Evolutionary conservation across 306 rosid species (phyloP).

Genomic region (Prunus padus): DNA sequence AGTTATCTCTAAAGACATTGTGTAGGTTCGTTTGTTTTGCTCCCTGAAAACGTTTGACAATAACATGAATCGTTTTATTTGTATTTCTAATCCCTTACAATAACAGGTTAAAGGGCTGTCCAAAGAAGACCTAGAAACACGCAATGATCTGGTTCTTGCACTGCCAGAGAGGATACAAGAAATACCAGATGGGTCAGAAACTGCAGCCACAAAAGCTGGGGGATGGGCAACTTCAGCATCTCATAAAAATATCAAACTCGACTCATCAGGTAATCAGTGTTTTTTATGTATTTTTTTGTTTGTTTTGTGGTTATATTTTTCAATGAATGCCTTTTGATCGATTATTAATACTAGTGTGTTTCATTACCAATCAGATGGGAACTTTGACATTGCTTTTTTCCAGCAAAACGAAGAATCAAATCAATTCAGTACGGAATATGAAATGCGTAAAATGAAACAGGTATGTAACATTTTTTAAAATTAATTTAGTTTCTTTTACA

Average conservation of each 20-base stretch:
- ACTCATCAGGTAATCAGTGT: conserved; percentile 49
- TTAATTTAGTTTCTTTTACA: conserved; percentile 22
- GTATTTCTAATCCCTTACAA: conserved; percentile 11
- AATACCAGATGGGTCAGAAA: conserved; percentile 66
- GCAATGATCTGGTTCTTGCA: conserved; percentile 57
- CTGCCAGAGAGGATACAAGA: conserved; percentile 78
- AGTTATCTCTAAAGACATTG: no score
- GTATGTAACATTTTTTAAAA: conserved; percentile 39
- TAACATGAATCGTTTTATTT: conserved; percentile 10
- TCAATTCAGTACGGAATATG: conserved; percentile 73
- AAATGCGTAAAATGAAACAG: conserved; percentile 85
- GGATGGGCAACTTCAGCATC: conserved; percentile 45
- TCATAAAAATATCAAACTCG: conserved; percentile 56
- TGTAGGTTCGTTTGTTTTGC: background rate
- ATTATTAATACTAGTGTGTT: conserved; percentile 2
- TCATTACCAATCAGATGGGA: conserved; percentile 42
- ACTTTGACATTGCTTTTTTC: conserved; percentile 46
- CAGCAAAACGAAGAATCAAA: conserved; percentile 67
- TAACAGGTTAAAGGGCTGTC: conserved; percentile 77
- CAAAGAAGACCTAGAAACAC: conserved; percentile 55
- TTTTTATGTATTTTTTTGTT: background rate
- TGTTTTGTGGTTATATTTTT: background rate
- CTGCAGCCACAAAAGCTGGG: conserved; percentile 45
- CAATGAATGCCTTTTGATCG: conserved; percentile 5
- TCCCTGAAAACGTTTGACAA: conserved; percentile 7